These are phyloP conservation scores for Cystobasidium sp. DNA, from an alignment of 1,284 basidiomycete species.

Conservation along the genomic window DNA sequence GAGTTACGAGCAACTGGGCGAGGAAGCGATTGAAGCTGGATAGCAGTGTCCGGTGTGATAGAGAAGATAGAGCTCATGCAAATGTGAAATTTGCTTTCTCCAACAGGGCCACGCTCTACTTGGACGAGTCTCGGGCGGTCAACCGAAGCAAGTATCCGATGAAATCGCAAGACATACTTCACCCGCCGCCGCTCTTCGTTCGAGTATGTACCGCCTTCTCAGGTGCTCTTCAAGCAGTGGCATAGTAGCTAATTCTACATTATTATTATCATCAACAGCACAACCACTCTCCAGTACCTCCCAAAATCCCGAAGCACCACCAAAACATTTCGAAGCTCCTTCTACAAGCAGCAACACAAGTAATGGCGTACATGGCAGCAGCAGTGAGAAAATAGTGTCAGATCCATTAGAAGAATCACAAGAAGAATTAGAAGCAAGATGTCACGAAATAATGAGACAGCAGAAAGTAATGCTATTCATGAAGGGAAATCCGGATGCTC, in stretches of 20 bases:
- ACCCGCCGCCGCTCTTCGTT: slow-evolving; percentile 45
- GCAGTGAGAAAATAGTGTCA: slow-evolving; percentile 9
- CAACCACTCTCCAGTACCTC: slow-evolving; percentile 60
- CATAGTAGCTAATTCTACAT: background rate
- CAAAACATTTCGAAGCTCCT: slow-evolving; percentile 12
- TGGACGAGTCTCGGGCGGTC: slow-evolving; percentile 78
- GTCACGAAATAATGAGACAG: slow-evolving; percentile 57
- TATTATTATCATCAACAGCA: slow-evolving; percentile 8
- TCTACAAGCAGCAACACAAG: background rate
- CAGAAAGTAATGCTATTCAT: slow-evolving; percentile 86
- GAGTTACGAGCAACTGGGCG: slow-evolving; percentile 51
- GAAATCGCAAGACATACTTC: slow-evolving; percentile 67
- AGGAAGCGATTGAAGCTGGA: no score
- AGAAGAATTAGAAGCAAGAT: slow-evolving; percentile 55
- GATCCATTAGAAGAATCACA: slow-evolving; percentile 51
- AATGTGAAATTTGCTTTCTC: no score
- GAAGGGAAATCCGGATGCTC: slow-evolving; percentile 88
- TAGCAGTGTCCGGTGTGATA: background rate
- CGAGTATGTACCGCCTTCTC: background rate
- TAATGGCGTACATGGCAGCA: background rate
- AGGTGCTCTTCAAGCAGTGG: background rate
- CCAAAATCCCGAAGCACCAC: slow-evolving; percentile 54
- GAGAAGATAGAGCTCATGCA: no score
- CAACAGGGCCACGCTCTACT: slow-evolving; percentile 93
- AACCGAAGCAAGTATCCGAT: slow-evolving; percentile 70